Conservation (phyloP, 2,329 filamentous ascomycete species). For the Colletotrichum cereale region DNA sequence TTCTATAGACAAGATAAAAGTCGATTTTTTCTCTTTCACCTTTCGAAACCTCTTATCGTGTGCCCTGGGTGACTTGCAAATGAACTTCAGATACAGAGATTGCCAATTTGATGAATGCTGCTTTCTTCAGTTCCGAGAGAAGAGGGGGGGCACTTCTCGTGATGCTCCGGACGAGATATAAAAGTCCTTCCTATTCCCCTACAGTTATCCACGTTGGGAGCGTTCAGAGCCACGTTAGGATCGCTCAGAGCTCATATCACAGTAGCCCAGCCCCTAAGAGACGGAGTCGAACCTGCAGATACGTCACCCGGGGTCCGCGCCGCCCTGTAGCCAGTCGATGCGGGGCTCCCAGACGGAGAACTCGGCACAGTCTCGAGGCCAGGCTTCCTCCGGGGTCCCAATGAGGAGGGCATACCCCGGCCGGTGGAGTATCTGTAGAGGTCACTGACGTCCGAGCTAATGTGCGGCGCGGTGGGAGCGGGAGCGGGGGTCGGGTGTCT, state of each 20-base stretch:
- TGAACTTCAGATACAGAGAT: neutral
- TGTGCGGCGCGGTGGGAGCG: neutral
- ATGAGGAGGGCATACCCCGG: neutral
- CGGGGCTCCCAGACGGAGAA: neutral
- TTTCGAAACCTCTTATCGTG: neutral
- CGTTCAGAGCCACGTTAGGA: too few relatives aligned
- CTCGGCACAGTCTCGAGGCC: neutral
- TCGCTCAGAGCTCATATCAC: neutral
- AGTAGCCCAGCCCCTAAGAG: neutral
- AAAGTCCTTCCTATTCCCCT: neutral
- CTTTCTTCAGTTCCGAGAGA: neutral
- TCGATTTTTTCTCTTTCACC: neutral
- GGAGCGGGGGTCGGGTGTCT: neutral
- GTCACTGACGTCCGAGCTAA: neutral
- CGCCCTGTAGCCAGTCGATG: neutral
- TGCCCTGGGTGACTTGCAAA: neutral
- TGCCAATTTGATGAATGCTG: neutral
- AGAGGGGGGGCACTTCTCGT: neutral
- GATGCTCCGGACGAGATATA: neutral
- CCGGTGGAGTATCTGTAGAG: too few relatives aligned
- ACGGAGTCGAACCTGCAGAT: neutral
- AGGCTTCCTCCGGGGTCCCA: neutral
- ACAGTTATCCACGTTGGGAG: neutral
- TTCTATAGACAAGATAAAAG: slow-evolving; percentile 36
- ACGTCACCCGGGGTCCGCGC: neutral